A percentile compares a stretch with the other conserved stretches of the same genome.
Conservation (phyloP, 2,329 filamentous ascomycete genomes). For the Diplodia sapinea region DNA sequence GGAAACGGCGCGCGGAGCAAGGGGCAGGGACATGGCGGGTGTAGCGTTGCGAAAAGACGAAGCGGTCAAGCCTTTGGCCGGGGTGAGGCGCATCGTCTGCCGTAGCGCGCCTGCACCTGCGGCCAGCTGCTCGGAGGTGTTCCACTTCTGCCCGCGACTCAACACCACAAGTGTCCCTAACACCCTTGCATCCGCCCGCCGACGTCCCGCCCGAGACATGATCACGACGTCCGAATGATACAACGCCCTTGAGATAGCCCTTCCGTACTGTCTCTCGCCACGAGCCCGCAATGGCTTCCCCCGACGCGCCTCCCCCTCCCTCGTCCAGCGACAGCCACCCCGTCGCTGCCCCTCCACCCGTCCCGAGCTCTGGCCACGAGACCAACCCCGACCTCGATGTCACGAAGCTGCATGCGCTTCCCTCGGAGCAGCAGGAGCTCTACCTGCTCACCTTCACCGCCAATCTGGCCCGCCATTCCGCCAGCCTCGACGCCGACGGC, state of each 20-base stretch:
- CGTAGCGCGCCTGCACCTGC: constrained; percentile 20
- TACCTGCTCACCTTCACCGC: constrained; percentile 90
- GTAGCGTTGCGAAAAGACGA: background rate
- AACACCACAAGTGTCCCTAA: constrained; percentile 18
- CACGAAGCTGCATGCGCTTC: constrained; percentile 84
- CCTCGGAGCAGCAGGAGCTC: constrained; percentile 93
- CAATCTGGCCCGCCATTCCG: constrained; percentile 79
- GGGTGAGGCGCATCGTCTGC: constrained; percentile 14
- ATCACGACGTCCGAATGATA: constrained; percentile 12
- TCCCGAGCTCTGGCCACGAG: constrained; percentile 10
- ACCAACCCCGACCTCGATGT: constrained; percentile 82
- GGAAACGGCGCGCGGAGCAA: constrained; percentile 4
- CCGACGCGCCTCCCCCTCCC: constrained; percentile 36
- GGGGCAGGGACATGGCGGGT: constrained; percentile 11
- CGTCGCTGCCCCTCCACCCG: background rate
- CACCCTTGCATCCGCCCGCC: background rate
- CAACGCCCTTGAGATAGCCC: constrained; percentile 14
- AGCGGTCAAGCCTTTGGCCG: constrained; percentile 8
- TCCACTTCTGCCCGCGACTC: background rate
- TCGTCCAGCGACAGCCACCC: constrained; percentile 45
- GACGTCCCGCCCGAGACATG: constrained; percentile 10
- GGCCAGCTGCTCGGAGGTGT: constrained; percentile 28
- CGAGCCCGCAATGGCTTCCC: constrained; percentile 27
- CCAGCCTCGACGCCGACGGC: constrained; percentile 74
- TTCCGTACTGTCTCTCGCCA: background rate